Percentiles rank a stretch among this genome's conserved stretches.
Evolutionary conservation across 108 stramenopile species (phyloP).

Genomic region (Licmophora abbreviata): DNA sequence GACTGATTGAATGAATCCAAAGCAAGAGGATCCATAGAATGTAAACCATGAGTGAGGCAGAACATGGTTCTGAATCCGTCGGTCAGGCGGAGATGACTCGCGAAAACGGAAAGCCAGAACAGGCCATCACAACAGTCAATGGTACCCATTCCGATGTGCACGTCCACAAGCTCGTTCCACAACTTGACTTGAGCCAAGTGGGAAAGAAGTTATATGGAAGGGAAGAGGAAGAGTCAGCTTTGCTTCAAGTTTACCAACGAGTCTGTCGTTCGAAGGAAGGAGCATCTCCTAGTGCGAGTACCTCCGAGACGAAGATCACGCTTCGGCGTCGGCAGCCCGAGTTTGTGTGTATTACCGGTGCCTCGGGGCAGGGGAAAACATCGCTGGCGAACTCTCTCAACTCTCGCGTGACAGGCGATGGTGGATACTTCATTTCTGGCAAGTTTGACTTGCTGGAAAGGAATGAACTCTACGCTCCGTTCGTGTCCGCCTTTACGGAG

Average conservation of each 20-base stretch:
- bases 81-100: no score
- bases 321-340: no score
- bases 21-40: no score
- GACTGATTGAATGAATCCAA: no score
- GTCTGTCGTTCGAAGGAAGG: no score
- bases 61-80: no score
- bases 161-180: not conserved
- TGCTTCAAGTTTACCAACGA: not conserved
- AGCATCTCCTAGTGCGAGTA: no score
- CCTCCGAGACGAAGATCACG: no score
- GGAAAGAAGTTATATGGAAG: not conserved
- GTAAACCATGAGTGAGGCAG: no score
- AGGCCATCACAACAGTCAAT: not conserved
- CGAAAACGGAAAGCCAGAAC: not conserved
- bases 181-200: not conserved
- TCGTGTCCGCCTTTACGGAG: constrained; percentile 10
- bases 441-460: constrained; percentile 25
- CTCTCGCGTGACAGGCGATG: not conserved
- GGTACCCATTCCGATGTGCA: no score
- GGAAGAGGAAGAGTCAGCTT: not conserved
- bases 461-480: constrained; percentile 7
- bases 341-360: constrained; percentile 14
- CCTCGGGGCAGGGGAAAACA: constrained; percentile 20
- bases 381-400: constrained; percentile 7
- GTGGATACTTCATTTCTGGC: constrained; percentile 21